Percentiles rank a stretch among this genome's conserved stretches.
These are phyloP conservation scores for Lathyrus oleraceus DNA, from an alignment of 306 rosid species.

Conservation along the genomic window DNA sequence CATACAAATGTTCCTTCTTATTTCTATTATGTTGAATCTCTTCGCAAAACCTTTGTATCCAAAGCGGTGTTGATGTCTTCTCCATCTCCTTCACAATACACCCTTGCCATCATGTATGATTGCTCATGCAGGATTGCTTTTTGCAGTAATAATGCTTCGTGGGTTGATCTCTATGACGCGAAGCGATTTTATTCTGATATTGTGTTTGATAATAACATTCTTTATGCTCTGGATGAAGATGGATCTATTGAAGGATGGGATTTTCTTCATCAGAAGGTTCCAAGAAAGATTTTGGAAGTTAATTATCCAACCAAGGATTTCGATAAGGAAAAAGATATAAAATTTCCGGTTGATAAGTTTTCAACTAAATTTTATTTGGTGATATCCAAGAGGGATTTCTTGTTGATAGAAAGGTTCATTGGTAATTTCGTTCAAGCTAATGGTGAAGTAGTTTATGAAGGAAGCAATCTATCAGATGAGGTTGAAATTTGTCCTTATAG, in stretches of 20 bases:
- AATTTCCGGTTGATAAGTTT: neutral
- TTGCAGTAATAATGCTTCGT: neutral
- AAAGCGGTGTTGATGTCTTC: constrained; percentile 12
- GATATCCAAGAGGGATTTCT: neutral
- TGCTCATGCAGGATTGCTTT: neutral
- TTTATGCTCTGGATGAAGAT: constrained; percentile 15
- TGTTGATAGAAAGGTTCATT: constrained; percentile 20
- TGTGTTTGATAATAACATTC: constrained; percentile 7
- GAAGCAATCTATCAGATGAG: neutral
- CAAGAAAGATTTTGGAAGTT: neutral
- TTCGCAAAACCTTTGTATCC: neutral
- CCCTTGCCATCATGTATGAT: neutral
- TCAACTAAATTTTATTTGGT: constrained; percentile 12
- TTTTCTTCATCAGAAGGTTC: neutral
- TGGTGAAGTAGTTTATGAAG: constrained; percentile 23
- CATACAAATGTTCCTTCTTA: neutral
- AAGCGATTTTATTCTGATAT: constrained; percentile 17
- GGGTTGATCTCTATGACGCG: constrained; percentile 10
- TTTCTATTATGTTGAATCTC: neutral
- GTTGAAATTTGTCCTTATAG: constrained; percentile 24
- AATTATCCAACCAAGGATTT: neutral
- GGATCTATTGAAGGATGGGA: constrained; percentile 27
- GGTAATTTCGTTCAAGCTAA: constrained; percentile 7
- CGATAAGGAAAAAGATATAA: neutral
- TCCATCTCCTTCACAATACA: neutral